phyloP scores from a whole-genome alignment of 768 basidiomycete species.

The Leccinum rimulosum region DNA sequence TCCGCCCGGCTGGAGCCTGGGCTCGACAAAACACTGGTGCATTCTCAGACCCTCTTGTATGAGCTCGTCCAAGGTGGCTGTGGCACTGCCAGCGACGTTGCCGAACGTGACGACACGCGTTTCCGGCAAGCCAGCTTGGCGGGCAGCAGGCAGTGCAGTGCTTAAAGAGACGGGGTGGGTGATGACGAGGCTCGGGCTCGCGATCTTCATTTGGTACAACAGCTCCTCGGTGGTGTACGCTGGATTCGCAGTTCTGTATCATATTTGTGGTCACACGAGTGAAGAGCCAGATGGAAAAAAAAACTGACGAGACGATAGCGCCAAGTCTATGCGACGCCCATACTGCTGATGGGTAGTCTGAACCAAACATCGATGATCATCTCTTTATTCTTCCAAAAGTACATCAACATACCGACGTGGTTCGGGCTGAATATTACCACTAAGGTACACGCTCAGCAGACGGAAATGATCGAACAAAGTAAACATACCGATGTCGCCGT shows the following conservation, averaged over 20 bases:
- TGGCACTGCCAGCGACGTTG: conserved; percentile 8
- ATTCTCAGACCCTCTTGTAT: conserved; percentile 41
- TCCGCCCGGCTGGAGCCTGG: conserved; percentile 53
- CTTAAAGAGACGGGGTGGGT: conserved; percentile 27
- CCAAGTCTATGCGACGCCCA: conserved; percentile 63
- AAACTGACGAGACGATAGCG: conserved; percentile 52
- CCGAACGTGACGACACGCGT: conserved; percentile 30
- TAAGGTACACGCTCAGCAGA: conserved; percentile 22
- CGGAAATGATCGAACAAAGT: background rate
- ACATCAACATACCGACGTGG: conserved; percentile 46
- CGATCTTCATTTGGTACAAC: conserved; percentile 30
- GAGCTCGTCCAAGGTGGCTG: conserved; percentile 43
- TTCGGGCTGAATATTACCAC: conserved; percentile 68
- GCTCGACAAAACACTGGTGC: conserved; percentile 43
- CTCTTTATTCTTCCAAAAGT: background rate
- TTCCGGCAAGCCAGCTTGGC: conserved; percentile 28
- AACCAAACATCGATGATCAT: background rate
- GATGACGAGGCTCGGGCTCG: conserved; percentile 30
- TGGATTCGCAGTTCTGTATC: conserved; percentile 33
- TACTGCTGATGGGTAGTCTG: conserved; percentile 54
- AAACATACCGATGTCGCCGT: conserved; percentile 50
- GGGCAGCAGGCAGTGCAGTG: conserved; percentile 31
- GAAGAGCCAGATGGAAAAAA: background rate
- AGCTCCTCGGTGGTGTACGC: conserved; percentile 35
- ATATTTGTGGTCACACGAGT: background rate